These are phyloP conservation scores for Porpolomopsis calyptriformis DNA, from an alignment of 768 basidiomycete genomes.

Conservation along the genomic window DNA sequence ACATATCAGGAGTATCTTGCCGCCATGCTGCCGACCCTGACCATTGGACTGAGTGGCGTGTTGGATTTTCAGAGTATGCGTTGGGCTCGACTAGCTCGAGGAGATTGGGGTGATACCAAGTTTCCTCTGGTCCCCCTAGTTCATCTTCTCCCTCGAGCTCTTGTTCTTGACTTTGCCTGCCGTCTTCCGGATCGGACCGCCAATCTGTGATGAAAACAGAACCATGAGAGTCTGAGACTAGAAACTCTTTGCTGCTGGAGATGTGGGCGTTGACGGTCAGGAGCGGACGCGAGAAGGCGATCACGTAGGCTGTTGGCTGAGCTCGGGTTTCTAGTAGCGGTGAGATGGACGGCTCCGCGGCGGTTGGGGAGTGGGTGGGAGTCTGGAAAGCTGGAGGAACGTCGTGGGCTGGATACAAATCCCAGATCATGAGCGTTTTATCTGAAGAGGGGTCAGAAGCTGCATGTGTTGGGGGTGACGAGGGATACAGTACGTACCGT, in stretches of 20 bases:
- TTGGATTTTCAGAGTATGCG: slow-evolving; percentile 42
- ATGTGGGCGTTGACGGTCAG: slow-evolving; percentile 61
- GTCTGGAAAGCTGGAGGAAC: slow-evolving; percentile 25
- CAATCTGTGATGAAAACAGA: slow-evolving; percentile 75
- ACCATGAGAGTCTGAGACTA: slow-evolving; percentile 67
- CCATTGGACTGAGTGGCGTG: slow-evolving; percentile 36
- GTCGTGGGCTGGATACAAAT: slow-evolving; percentile 51
- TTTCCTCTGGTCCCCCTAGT: too few species aligned
- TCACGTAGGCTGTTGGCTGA: slow-evolving; percentile 71
- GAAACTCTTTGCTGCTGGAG: slow-evolving; percentile 63
- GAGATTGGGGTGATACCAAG: slow-evolving; percentile 52
- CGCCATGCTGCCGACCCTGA: slow-evolving; percentile 63
- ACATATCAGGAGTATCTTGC: slow-evolving; percentile 63
- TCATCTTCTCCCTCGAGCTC: too few species aligned
- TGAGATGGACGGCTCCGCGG: slow-evolving; percentile 19
- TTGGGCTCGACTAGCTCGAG: slow-evolving; percentile 66
- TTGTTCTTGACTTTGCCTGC: too few species aligned
- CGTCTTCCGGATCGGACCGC: slow-evolving; percentile 57
- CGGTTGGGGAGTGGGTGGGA: slow-evolving; percentile 22
- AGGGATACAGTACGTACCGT: background rate
- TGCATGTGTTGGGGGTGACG: too few species aligned
- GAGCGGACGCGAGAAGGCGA: slow-evolving; percentile 64
- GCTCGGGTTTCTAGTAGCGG: slow-evolving; percentile 31
- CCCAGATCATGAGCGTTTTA: slow-evolving; percentile 81
- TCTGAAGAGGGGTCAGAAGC: slow-evolving; percentile 41